Conservation (phyloP, 2,329 filamentous ascomycete species). For the Neonectria ditissima region DNA sequence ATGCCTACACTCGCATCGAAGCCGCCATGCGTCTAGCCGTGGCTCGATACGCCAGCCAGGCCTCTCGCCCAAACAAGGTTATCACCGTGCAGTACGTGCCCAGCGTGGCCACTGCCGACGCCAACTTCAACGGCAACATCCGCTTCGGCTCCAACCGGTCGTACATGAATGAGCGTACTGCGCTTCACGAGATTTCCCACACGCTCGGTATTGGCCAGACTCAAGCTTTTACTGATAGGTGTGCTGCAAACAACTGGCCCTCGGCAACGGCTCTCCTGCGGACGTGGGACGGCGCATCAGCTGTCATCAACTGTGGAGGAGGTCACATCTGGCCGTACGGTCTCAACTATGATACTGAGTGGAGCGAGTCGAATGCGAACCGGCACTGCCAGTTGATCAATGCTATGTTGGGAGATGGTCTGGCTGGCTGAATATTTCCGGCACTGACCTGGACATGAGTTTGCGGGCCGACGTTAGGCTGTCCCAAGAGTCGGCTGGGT, state of each 20-base stretch:
- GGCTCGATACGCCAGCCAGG: conserved; percentile 52
- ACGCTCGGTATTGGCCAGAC: conserved; percentile 62
- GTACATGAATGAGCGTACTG: conserved; percentile 62
- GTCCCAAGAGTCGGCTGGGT: neutral
- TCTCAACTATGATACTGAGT: conserved; percentile 58
- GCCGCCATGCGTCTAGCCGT: conserved; percentile 55
- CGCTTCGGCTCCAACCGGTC: conserved; percentile 58
- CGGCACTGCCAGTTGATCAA: conserved; percentile 57
- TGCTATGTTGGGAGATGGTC: conserved; percentile 59
- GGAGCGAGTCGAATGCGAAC: conserved; percentile 58
- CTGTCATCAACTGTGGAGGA: conserved; percentile 55
- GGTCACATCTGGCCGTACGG: conserved; percentile 57
- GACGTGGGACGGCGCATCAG: conserved; percentile 54
- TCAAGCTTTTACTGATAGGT: conserved; percentile 52
- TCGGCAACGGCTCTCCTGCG: conserved; percentile 54
- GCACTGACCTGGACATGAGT: neutral
- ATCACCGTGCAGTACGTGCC: conserved; percentile 57
- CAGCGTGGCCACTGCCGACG: conserved; percentile 59
- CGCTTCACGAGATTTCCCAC: conserved; percentile 61
- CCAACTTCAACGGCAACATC: conserved; percentile 59
- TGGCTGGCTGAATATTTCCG: neutral
- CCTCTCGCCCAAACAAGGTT: conserved; percentile 51
- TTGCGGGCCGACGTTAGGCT: neutral
- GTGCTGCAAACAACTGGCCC: conserved; percentile 56
- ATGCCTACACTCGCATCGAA: conserved; percentile 59